A percentile compares a stretch with the other conserved stretches of the same genome.
These are phyloP conservation scores for Stephanodiscus minutulus DNA, from an alignment of 108 stramenopile genomes.

Conservation along the genomic window DNA sequence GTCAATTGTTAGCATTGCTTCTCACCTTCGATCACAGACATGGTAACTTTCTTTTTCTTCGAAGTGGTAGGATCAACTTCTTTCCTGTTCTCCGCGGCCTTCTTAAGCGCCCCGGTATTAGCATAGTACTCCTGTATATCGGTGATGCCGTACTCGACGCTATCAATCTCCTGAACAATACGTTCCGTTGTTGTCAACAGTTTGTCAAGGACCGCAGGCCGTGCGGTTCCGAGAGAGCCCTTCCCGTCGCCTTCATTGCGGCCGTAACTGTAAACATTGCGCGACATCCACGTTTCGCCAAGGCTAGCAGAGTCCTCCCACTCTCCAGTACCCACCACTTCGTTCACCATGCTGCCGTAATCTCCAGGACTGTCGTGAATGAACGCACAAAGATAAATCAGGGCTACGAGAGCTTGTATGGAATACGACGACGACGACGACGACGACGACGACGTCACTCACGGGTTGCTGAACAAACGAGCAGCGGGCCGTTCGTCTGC, in stretches of 20 bases:
- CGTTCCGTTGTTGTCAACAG: constrained; percentile 81
- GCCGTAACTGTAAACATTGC: constrained; percentile 80
- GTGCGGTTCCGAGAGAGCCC: constrained; percentile 53
- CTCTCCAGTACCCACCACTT: constrained; percentile 80
- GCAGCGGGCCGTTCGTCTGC: constrained; percentile 77
- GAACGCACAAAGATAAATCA: background rate
- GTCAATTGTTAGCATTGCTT: too few species aligned
- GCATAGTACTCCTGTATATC: constrained; percentile 88
- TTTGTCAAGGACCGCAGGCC: constrained; percentile 72
- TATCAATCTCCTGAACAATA: constrained; percentile 87
- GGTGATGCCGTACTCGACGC: constrained; percentile 85
- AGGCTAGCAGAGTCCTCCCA: constrained; percentile 78
- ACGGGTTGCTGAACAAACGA: constrained; percentile 82
- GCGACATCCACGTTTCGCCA: constrained; percentile 79
- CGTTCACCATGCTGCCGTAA: constrained; percentile 69
- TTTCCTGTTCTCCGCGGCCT: constrained; percentile 82
- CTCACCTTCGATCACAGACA: constrained; percentile 73
- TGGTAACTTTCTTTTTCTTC: constrained; percentile 60
- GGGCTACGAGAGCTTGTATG: constrained; percentile 34
- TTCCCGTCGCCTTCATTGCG: constrained; percentile 64
- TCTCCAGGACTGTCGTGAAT: constrained; percentile 4
- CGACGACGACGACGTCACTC: too few species aligned
- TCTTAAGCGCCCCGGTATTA: constrained; percentile 86
- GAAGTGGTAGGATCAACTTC: constrained; percentile 40
- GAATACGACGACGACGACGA: too few species aligned